Evolutionary conservation across 495 filamentous ascomycete genomes (phyloP), one percentile per base, ranked within the genome.

Genomic region (Trypethelium eluteriae): DNA sequence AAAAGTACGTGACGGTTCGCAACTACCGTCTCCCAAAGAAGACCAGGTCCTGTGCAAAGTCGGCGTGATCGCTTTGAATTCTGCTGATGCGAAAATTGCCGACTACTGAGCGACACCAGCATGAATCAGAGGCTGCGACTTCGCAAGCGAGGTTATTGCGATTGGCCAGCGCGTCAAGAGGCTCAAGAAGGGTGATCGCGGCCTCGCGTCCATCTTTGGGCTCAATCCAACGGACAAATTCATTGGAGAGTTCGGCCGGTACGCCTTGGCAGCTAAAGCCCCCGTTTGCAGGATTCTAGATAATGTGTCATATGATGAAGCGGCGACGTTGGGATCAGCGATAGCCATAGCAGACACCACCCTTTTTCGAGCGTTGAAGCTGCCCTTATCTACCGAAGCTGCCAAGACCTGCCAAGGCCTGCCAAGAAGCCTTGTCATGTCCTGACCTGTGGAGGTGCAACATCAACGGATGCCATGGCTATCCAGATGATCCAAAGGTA

Each of bases 91-190:
- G 2, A 53, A 66, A 25, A 66, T 66, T 34, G 64, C 56, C 59
- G 64, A 57, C 64, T 50, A 66, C 61, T 50, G 38, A 11, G 64
- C 49, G 7, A 59, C 18, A 12, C 49, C 50, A 34, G 64, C 49
- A 36, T 66, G 49, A n/a, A 1, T 39, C 9, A 50, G 56, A 25
- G 92, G 92, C 57, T 90, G 96, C 74, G 92, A 96, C 70, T 95
- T 91, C 78, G 92, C 88, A 72, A 92, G 92, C 56, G 76, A 90
- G 18, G 86, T 95, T 5, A 89, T 93, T 39, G 79, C 81, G 18
- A 81, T 90, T 5, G 92, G 92, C 0, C 76, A 84, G 0, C 81
- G 69, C 0, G 83, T 88, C 2, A 86, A 77, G 61, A 82, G 79
- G 0, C 74, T 88, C 44, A 82, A 88, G 70, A 79, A 79, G 57